Evolutionary conservation across 2,329 filamentous ascomycete species (phyloP).

Genomic region (Drechslerella stenobrocha): DNA sequence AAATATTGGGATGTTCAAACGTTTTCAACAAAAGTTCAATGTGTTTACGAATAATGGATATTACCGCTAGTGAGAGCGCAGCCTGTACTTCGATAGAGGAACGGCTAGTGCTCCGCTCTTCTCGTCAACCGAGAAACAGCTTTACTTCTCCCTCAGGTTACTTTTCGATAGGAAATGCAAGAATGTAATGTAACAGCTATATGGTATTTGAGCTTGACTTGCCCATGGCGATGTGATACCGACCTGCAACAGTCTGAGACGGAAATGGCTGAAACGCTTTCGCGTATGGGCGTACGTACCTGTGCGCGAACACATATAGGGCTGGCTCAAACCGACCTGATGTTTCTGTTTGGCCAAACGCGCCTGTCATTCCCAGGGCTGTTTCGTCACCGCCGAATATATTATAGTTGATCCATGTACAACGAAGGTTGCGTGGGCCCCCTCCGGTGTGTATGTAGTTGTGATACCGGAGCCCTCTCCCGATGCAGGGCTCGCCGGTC

Average conservation of each 20-base stretch:
- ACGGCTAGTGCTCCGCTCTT: slow-evolving; percentile 6
- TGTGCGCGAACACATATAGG: neutral
- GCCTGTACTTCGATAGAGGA: neutral
- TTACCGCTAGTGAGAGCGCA: slow-evolving; percentile 3
- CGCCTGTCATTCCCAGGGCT: too few species aligned
- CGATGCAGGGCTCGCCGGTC: too few species aligned
- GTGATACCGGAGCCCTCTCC: too few species aligned
- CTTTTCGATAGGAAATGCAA: neutral
- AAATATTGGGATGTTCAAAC: slow-evolving; percentile 27
- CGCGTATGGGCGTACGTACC: neutral
- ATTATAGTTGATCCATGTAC: too few species aligned
- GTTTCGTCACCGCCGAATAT: too few species aligned
- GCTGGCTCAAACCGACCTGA: slow-evolving; percentile 1
- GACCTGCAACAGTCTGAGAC: slow-evolving; percentile 4
- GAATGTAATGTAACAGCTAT: neutral
- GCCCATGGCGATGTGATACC: neutral
- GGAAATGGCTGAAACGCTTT: slow-evolving; percentile 3
- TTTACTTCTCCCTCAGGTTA: neutral
- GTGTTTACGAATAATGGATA: slow-evolving; percentile 12
- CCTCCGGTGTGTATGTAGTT: too few species aligned
- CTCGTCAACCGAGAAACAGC: slow-evolving; percentile 43
- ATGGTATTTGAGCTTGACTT: neutral
- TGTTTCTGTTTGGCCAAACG: neutral
- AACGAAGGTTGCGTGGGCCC: too few species aligned
- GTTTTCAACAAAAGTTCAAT: slow-evolving; percentile 46